Conservation (phyloP, 441 rosid species). For the Brassica balearica region DNA sequence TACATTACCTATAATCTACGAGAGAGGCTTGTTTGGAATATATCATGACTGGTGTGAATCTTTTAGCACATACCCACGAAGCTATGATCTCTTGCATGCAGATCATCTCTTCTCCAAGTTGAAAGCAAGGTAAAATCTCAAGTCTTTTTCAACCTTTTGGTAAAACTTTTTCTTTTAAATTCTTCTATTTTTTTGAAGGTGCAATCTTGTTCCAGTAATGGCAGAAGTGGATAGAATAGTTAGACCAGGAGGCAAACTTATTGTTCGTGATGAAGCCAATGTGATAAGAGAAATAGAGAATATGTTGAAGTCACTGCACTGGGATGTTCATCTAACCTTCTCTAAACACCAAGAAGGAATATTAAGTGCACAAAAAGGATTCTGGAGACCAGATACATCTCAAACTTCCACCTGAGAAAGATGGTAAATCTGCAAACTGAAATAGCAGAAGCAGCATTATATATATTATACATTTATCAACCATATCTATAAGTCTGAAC, state of each 20-base stretch:
- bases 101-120: conserved; percentile 94
- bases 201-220: conserved; percentile 79
- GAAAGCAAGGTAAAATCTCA: conserved; percentile 54
- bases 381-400: conserved; percentile 73
- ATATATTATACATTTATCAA: conserved; percentile 18
- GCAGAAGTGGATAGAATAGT: conserved; percentile 92
- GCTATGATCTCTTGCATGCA: conserved; percentile 89
- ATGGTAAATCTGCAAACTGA: conserved; percentile 7
- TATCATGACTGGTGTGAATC: conserved; percentile 99
- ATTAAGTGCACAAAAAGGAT: conserved; percentile 84
- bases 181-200: conserved; percentile 50
- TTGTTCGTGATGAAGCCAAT: conserved; percentile 71
- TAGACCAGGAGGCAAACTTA: conserved; percentile 88
- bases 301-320: conserved; percentile 74
- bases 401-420: conserved; percentile 49
- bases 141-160: not conserved
- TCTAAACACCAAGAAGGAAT: conserved; percentile 81
- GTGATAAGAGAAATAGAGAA: conserved; percentile 73
- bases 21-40: conserved; percentile 88
- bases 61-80: conserved; percentile 85
- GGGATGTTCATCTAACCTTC: conserved; percentile 83
- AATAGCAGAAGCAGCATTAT: conserved; percentile 20
- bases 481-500: conserved; percentile 1
- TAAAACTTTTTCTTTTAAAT: not conserved
- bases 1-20: conserved; percentile 88